phyloP scores from a whole-genome alignment of 129 eudicot species.

The Ambrosia artemisiifolia region DNA sequence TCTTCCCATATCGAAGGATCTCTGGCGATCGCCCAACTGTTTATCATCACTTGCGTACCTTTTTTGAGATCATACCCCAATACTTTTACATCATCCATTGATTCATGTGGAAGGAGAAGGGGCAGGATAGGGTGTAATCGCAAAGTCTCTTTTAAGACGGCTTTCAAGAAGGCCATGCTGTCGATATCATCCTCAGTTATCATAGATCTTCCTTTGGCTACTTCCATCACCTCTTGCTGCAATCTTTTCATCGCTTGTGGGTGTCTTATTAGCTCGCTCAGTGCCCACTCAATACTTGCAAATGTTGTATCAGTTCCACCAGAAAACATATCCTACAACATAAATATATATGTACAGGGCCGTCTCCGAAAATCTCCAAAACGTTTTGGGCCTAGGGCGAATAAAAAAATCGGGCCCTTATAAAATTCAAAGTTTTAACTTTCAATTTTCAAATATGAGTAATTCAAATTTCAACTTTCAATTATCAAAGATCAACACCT shows the following conservation, averaged over 20 bases:
- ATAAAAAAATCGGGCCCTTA: too few species aligned
- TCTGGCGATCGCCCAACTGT: slow-evolving; percentile 33
- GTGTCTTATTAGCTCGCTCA: slow-evolving; percentile 23
- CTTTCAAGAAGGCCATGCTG: slow-evolving; percentile 15
- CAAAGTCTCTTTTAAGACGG: slow-evolving; percentile 22
- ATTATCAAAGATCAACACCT: too few species aligned
- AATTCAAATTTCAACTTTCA: too few species aligned
- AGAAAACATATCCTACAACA: slow-evolving; percentile 17
- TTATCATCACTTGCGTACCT: slow-evolving; percentile 34
- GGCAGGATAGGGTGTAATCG: slow-evolving; percentile 14
- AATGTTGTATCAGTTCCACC: slow-evolving; percentile 30
- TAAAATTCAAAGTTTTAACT: too few species aligned
- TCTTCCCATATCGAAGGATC: slow-evolving; percentile 32
- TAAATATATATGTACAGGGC: background rate
- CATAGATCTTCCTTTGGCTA: slow-evolving; percentile 18
- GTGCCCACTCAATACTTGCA: slow-evolving; percentile 17
- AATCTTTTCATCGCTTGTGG: slow-evolving; percentile 9
- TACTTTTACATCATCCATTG: slow-evolving; percentile 4
- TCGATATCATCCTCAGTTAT: slow-evolving; percentile 17
- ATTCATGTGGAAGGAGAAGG: slow-evolving; percentile 17
- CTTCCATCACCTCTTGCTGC: slow-evolving; percentile 9
- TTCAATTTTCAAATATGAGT: too few species aligned
- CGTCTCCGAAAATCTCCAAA: too few species aligned
- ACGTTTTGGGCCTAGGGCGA: too few species aligned
- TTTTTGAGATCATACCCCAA: slow-evolving; percentile 16